Conservation (phyloP, 148 eudicot species). For the Spergularia marina region DNA sequence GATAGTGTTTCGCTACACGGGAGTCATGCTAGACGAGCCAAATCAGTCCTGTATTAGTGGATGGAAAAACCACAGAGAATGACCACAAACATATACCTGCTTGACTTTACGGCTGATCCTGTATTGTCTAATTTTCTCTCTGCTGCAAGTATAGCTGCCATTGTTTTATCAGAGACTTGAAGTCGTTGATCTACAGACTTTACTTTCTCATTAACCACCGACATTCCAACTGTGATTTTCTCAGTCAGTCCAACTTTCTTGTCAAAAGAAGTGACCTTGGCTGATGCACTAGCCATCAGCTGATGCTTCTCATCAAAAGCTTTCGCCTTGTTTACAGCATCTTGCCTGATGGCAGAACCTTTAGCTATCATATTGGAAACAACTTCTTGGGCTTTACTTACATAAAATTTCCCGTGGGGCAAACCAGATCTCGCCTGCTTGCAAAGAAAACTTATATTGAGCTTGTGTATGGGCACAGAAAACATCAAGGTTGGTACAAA, state of each 20-base stretch:
- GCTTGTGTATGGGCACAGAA: not conserved
- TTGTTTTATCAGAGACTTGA: conserved; percentile 93
- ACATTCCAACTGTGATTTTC: conserved; percentile 79
- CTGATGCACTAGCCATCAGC: conserved; percentile 85
- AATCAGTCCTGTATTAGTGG: not conserved
- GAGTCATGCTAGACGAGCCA: not conserved
- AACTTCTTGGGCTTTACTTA: conserved; percentile 89
- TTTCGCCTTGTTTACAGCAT: conserved; percentile 85
- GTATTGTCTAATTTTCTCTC: conserved; percentile 84
- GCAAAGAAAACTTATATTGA: conserved; percentile 4
- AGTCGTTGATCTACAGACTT: conserved; percentile 94
- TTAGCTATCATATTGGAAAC: conserved; percentile 87
- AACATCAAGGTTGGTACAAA: not conserved
- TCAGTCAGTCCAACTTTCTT: conserved; percentile 79
- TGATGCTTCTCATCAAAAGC: conserved; percentile 96
- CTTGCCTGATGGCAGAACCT: conserved; percentile 86
- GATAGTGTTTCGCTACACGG: no score
- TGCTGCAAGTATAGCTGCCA: conserved; percentile 93
- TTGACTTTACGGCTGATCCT: conserved; percentile 94
- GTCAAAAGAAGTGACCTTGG: conserved; percentile 74
- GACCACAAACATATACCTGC: conserved; percentile 50
- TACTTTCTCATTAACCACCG: conserved; percentile 89
- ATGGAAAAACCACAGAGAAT: no score
- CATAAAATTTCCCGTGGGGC: conserved; percentile 60
- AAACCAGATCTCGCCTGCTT: conserved; percentile 47